Evolutionary conservation across 2,329 filamentous ascomycete genomes (phyloP), one percentile per base, ranked within the genome.

Genomic region (Fonsecaea erecta): DNA sequence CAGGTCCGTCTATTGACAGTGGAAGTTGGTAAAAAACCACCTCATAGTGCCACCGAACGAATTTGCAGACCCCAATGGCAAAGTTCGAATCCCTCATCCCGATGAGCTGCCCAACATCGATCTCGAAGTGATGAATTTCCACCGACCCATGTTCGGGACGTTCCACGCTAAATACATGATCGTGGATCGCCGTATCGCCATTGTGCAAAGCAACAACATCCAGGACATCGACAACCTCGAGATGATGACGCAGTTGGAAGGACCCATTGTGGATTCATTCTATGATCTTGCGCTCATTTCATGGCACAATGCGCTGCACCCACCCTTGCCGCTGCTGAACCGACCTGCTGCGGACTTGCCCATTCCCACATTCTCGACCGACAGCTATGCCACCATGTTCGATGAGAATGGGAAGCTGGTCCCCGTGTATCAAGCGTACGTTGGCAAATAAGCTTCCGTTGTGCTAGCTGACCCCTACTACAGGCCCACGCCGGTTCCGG

Each of bases 81-180:
- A 83, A 2, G 83, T 93, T 9, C 80, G 82, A 1, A 76, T 93
- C 0, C 90, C 91, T 0, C 71, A 81, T 0, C 81, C 84, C 0
- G 78, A 86, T 1, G 88, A 93, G 43, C 87, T 93, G 1, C 90
- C 90, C 0, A 84, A 91, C 71, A 76, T 93, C 30, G 87, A 92
- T 67, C 75, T 94, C 35, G 81, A 91, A 72, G 90, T 93, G 5
- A 83, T 90, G 66, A 93, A 91, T 72, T 88, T 87, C 71, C 91
- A 93, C 72, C 82, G 83, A 12, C 84, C 90, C 1, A 76, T 90
- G 1, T 76, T 93, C 2, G 90, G 91, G 0, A 94, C 91, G 0
- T 89, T 93, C 46, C 91, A 93, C 72, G 82, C 87, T 67, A 94
- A 94, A 73, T 92, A 89, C 73, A 90, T 91, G 82, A 80, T 93